A percentile compares a stretch with the other conserved stretches of the same genome.
phyloP scores from a whole-genome alignment of 768 basidiomycete species.

The Melanogaster broomeanus region DNA sequence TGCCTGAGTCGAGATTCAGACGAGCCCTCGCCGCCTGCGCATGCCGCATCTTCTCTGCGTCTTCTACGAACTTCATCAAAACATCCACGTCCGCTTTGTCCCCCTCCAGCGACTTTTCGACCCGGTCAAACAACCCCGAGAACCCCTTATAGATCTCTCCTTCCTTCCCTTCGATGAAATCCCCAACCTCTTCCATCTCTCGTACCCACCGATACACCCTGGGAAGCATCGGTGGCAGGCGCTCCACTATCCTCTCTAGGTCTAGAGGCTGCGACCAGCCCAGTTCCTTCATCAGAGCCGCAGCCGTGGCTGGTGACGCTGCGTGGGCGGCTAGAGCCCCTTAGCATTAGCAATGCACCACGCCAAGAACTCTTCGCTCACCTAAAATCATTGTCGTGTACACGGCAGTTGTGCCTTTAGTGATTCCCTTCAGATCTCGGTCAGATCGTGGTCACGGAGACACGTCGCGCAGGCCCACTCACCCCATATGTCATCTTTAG shows the following conservation, averaged over 20 bases:
- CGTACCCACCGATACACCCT: slow-evolving; percentile 65
- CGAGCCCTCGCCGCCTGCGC: no score
- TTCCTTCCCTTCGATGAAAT: slow-evolving; percentile 49
- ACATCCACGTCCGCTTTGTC: slow-evolving; percentile 41
- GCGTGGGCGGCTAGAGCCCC: slow-evolving; percentile 48
- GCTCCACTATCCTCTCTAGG: slow-evolving; percentile 40
- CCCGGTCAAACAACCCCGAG: slow-evolving; percentile 44
- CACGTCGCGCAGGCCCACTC: slow-evolving; percentile 18
- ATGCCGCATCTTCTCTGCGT: slow-evolving; percentile 41
- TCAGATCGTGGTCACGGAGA: not conserved
- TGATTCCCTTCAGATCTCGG: slow-evolving; percentile 46
- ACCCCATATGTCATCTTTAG: slow-evolving; percentile 68
- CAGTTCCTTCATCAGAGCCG: slow-evolving; percentile 53
- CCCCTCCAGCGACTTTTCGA: slow-evolving; percentile 42
- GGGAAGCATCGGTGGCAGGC: slow-evolving; percentile 52
- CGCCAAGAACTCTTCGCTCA: slow-evolving; percentile 22
- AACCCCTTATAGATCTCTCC: slow-evolving; percentile 50
- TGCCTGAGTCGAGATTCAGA: no score
- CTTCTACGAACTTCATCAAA: slow-evolving; percentile 45
- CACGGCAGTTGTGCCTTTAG: slow-evolving; percentile 54
- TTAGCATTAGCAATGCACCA: not conserved
- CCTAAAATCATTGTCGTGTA: slow-evolving; percentile 59
- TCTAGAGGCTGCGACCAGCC: slow-evolving; percentile 45
- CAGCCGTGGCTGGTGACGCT: slow-evolving; percentile 62
- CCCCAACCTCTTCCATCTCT: slow-evolving; percentile 65